Conservation (phyloP, 441 rosid species). For the Eutrema salsugineum region DNA sequence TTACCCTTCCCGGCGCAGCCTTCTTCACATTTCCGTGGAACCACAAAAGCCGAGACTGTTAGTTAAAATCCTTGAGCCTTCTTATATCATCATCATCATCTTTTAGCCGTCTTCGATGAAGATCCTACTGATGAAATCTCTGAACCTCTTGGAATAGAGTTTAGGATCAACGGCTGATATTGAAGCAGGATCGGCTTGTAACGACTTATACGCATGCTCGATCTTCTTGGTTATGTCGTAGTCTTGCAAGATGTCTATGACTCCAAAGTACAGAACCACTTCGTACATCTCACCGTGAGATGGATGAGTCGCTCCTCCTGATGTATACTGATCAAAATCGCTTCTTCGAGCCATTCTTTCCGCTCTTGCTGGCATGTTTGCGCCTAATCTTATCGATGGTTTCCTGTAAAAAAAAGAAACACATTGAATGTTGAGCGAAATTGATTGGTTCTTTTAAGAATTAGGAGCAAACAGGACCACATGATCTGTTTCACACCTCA, state of each 20-base stretch:
- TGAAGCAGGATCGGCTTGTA: conserved; percentile 45
- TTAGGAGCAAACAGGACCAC: conserved; percentile 17
- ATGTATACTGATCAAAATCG: conserved; percentile 35
- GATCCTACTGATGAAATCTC: conserved; percentile 46
- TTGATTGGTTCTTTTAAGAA: not conserved
- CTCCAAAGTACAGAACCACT: conserved; percentile 45
- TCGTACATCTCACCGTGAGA: conserved; percentile 44
- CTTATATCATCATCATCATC: not conserved
- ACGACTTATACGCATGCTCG: conserved; percentile 47
- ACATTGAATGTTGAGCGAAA: not conserved
- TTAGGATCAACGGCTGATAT: conserved; percentile 57
- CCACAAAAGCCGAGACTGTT: conserved; percentile 17
- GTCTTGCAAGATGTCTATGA: conserved; percentile 52
- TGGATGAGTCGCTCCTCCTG: conserved; percentile 30
- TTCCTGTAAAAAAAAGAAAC: conserved; percentile 28
- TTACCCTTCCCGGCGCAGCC: not conserved
- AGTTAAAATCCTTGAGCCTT: not conserved
- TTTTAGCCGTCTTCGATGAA: conserved; percentile 42
- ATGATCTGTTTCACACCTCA: not conserved
- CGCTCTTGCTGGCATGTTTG: conserved; percentile 40
- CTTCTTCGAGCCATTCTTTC: conserved; percentile 34
- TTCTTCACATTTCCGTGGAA: not conserved
- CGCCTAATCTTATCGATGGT: conserved; percentile 35
- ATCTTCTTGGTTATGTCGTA: conserved; percentile 46
- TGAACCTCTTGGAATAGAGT: conserved; percentile 48